Conservation (phyloP, 116 monocot genomes). For the Trichopus zeylanicus region DNA sequence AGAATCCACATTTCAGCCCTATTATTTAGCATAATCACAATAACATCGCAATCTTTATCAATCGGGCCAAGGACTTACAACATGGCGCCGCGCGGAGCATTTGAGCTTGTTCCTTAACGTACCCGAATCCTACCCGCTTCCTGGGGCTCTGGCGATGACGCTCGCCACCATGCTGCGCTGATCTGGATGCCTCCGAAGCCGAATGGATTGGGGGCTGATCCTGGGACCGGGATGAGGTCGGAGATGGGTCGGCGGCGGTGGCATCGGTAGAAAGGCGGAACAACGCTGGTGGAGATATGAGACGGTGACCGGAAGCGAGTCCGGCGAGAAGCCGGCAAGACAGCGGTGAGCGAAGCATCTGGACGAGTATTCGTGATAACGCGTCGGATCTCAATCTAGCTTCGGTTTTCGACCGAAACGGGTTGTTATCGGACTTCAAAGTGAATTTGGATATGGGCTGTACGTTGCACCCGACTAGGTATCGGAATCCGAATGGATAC, state of each 20-base stretch:
- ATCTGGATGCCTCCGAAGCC: background rate
- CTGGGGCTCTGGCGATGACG: background rate
- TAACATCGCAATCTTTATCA: background rate
- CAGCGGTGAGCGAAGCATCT: background rate
- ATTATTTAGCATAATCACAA: too few relatives aligned
- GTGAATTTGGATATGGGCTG: too few relatives aligned
- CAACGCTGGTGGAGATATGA: background rate
- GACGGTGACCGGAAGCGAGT: background rate
- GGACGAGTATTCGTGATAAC: too few relatives aligned
- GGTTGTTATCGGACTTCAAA: too few relatives aligned
- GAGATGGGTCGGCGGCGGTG: background rate
- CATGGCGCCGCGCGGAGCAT: slow-evolving; percentile 87
- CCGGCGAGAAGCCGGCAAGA: background rate
- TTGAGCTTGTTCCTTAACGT: slow-evolving; percentile 70
- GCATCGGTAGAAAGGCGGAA: background rate
- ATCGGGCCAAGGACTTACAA: slow-evolving; percentile 31
- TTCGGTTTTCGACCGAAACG: too few relatives aligned
- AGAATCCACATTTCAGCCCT: background rate
- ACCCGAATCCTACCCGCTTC: slow-evolving; percentile 12
- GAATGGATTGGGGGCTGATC: background rate
- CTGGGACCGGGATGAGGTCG: background rate
- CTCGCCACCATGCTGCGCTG: background rate
- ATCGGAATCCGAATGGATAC: too few relatives aligned
- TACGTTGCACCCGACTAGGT: too few relatives aligned
- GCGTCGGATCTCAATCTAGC: too few relatives aligned